Evolutionary conservation across 805 yeast species (phyloP).

Genomic region (Limtongia smithiae): DNA sequence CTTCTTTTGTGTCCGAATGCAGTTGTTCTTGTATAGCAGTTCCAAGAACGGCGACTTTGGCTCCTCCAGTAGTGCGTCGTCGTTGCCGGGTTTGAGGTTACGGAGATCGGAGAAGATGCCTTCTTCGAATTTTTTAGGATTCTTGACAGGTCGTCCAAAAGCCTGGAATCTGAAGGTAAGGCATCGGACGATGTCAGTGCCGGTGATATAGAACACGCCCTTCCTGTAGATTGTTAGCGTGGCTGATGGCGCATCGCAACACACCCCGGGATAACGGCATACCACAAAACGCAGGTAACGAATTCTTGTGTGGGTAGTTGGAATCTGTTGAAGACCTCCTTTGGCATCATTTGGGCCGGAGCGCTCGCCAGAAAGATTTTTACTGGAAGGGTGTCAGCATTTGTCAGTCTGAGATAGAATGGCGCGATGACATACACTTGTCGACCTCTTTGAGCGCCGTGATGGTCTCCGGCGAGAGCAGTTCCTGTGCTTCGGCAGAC

Average conservation of each 20-base stretch:
- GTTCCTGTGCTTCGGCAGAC: constrained; percentile 30
- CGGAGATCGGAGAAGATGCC: constrained; percentile 91
- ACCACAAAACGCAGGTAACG: constrained; percentile 90
- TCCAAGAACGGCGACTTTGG: constrained; percentile 83
- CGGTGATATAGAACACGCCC: constrained; percentile 82
- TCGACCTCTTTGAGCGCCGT: constrained; percentile 25
- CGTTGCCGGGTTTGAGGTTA: constrained; percentile 71
- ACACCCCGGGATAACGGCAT: not conserved
- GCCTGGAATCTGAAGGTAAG: constrained; percentile 82
- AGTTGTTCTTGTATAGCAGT: constrained; percentile 78
- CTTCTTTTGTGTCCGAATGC: constrained; percentile 90
- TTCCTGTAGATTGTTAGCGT: constrained; percentile 38
- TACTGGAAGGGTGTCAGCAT: constrained; percentile 34
- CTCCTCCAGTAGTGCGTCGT: constrained; percentile 74
- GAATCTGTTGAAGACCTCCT: constrained; percentile 81
- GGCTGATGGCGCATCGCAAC: not conserved
- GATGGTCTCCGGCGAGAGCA: constrained; percentile 22
- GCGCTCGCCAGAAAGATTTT: constrained; percentile 88
- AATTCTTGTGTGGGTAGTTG: constrained; percentile 85
- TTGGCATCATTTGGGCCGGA: constrained; percentile 89
- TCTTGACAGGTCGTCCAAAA: constrained; percentile 79
- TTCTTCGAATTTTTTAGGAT: constrained; percentile 93
- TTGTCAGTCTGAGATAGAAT: not conserved
- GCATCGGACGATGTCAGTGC: constrained; percentile 93
- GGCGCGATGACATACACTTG: constrained; percentile 7